Percentiles rank a stretch among this genome's conserved stretches.
Evolutionary conservation across 352 stramenopile genomes (phyloP).

Genomic region (Pythium inflatum): DNA sequence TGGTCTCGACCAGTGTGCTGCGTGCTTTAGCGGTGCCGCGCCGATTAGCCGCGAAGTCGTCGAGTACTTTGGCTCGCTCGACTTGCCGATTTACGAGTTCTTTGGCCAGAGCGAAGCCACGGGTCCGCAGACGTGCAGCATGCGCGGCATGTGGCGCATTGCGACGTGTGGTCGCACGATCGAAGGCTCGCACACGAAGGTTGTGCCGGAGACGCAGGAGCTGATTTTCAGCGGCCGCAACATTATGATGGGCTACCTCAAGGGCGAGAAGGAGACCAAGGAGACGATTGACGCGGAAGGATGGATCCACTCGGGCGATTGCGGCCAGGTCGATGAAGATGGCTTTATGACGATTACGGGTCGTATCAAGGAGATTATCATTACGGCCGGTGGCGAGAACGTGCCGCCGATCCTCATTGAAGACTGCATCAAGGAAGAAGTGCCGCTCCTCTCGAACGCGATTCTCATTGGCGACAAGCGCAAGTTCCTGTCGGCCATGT

Average conservation of each 20-base stretch:
- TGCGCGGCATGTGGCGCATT: conserved; percentile 89
- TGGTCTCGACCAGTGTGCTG: conserved; percentile 89
- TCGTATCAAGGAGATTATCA: conserved; percentile 96
- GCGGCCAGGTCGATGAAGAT: conserved; percentile 87
- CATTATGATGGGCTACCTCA: conserved; percentile 91
- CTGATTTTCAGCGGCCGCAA: conserved; percentile 83
- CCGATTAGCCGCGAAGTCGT: conserved; percentile 94
- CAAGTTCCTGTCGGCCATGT: conserved; percentile 91
- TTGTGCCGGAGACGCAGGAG: conserved; percentile 67
- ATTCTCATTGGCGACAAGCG: conserved; percentile 94
- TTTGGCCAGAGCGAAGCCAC: conserved; percentile 93
- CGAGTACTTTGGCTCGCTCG: conserved; percentile 94
- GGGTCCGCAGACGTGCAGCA: conserved; percentile 81
- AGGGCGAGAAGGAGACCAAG: conserved; percentile 76
- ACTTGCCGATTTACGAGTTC: conserved; percentile 94
- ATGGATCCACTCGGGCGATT: conserved; percentile 95
- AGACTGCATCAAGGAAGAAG: conserved; percentile 89
- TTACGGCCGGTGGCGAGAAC: conserved; percentile 96
- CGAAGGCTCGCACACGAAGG: conserved; percentile 62
- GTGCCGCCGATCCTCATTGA: conserved; percentile 93
- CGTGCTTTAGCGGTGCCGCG: conserved; percentile 81
- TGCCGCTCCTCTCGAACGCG: conserved; percentile 87
- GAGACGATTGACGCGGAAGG: conserved; percentile 92
- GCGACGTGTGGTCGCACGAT: conserved; percentile 82
- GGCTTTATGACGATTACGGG: conserved; percentile 96